Evolutionary conservation across 1,139 yeast genomes (phyloP).

Genomic region (Diutina sp.): DNA sequence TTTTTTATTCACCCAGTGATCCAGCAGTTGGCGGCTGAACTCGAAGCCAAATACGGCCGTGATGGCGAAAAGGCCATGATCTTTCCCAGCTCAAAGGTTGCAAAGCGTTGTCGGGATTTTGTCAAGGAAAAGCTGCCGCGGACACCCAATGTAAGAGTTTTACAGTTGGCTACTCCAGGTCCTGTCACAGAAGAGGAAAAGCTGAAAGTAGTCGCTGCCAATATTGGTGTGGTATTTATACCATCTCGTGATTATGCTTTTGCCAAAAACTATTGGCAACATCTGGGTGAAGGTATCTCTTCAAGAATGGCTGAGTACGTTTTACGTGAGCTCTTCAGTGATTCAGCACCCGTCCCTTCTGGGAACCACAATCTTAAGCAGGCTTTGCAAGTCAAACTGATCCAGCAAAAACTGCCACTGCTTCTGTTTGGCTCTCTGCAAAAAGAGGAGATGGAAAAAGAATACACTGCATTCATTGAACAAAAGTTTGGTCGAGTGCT

Average conservation of each 20-base stretch:
- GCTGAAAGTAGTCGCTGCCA: conserved; percentile 47
- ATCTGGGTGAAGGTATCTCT: conserved; percentile 89
- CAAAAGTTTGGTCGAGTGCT: conserved; percentile 85
- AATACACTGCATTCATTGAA: conserved; percentile 62
- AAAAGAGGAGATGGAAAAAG: conserved; percentile 29
- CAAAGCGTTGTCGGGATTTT: conserved; percentile 77
- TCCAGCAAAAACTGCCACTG: conserved; percentile 20
- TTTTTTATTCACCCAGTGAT: conserved; percentile 71
- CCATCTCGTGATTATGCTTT: conserved; percentile 42
- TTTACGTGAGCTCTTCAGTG: conserved; percentile 43
- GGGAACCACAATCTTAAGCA: conserved; percentile 10
- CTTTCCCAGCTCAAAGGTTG: conserved; percentile 67
- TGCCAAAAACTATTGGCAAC: conserved; percentile 92
- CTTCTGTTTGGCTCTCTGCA: conserved; percentile 12
- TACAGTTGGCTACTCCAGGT: conserved; percentile 68
- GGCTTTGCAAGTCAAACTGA: conserved; percentile 25
- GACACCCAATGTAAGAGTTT: conserved; percentile 38
- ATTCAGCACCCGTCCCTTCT: conserved; percentile 2
- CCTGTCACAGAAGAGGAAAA: conserved; percentile 49
- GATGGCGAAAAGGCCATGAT: conserved; percentile 62
- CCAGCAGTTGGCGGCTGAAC: conserved; percentile 40
- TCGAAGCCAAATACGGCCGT: conserved; percentile 56
- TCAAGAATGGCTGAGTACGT: conserved; percentile 83
- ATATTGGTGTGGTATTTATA: conserved; percentile 67
- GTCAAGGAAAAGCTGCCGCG: conserved; percentile 29